Base-by-base conservation (phyloP, 306 rosid genomes). In the Cucumis hystrix region DNA sequence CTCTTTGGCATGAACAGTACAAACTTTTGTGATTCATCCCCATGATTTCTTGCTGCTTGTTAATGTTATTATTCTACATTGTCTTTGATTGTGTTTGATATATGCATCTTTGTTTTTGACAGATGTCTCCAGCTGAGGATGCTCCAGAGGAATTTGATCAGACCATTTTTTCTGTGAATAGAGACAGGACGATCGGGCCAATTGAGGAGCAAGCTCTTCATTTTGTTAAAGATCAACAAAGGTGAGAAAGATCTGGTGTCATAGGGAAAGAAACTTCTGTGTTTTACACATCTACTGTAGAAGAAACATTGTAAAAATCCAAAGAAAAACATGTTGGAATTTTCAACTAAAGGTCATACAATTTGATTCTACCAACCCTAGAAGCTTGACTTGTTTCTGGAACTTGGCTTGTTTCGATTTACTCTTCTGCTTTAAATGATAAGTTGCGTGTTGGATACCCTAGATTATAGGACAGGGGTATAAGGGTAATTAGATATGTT, bases 101-200 rank as follows among this genome's bases (percentile, higher is more conserved):
- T 58, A 2, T 77, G 6, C n/a, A 9, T 78, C 69, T 58, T 83
- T 73, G 60, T 47, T 79, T 77, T 70, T 23, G 47, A 17, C 83
- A 95, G 99, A 82, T 92, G 84, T 90, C 97, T 30, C 97, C 97
- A 71, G 77, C 49, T 67, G 97, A 86, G 75, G 99, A 76, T 5
- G 97, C 96, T 75, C 98, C 97, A 6, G 91, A 92, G 87, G 99
- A 95, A 84, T 95, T 95, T 41, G 99, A 95, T 85, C 98, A 90
- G 84, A 95, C 98, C 65, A 87, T 95, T 81, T 95, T 92, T 81
- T 75, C 80, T 9, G 91, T 92, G 41, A 81, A 45, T 70, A 76
- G 16, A 33, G 82, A 83, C 83, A 74, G 90, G 81, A 87, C 82
- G 75, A 79, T 88, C 66, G 96, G 93, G 68, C 85, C 88, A 14